Base-by-base conservation (phyloP, 2,329 filamentous ascomycete species). In the Conoideocrella luteorostrata region DNA sequence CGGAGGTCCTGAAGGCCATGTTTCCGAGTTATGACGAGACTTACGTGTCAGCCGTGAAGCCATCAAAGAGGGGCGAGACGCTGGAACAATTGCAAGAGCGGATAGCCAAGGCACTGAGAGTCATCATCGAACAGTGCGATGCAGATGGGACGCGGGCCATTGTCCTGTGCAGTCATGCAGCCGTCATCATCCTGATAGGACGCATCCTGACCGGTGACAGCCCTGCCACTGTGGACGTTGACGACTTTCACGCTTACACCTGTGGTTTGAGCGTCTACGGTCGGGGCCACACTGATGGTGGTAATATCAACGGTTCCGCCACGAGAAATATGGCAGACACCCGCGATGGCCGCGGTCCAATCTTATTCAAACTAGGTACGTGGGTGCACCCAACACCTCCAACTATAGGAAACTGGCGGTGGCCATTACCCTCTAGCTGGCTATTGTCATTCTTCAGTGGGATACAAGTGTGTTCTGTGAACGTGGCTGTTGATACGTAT, bases 121-220 rank as follows among this genome's bases (percentile, higher is more conserved):
- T 74, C 37, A 80, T 96, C 52, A 84, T 96, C 52, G 71, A 75
- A 22, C 75, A 80, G 42, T 81, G 87, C 47, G 89, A 96, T 58
- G 63, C 65, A n/a, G 74, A 85, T 39, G 78, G 80, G n/a, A 71
- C 77, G 30, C 80, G 77, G 54, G 76, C 86, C 0, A 73, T 95
- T 20, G 64, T 96, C 32, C 73, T 98, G 30, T 95, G 88, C 65
- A 85, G 87, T 2, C 93, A 98, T 68, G 93, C 93, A 2, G 93
- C 93, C 4, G 80, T 84, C 10, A 77, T 97, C 56, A 96, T 98
- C 59, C 84, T 86, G 7, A 77, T 93, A 52, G 91, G 91, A 1
- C 77, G 93, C 32, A 82, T 80, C 1, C 69, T 98, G 54, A 96
- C 90, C 2, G 89, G 88, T 0, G 56, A 64, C 17, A 82, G 91